Conservation (phyloP, 345 rosid species). For the Arabidopsis thaliana region TAIR10.1 NC_003076.8:7138001-7138500, state of each 20-base stretch:
- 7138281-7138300: constrained; percentile 68
- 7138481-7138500: constrained; percentile 19
- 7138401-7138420: constrained; percentile 36
- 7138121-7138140: background rate
- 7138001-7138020: constrained; percentile 77
- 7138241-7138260: constrained; percentile 87
- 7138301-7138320: constrained; percentile 87
- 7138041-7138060: constrained; percentile 68
- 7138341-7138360: constrained; percentile 72
- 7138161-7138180: constrained; percentile 53
- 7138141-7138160: constrained; percentile 27
- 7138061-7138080: background rate
- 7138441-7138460: background rate
- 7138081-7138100: background rate
- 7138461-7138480: background rate
- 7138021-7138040: constrained; percentile 77
- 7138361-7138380: constrained; percentile 52
- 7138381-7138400: constrained; percentile 23
- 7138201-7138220: constrained; percentile 78
- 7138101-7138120: constrained; percentile 4
- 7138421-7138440: constrained; percentile 29
- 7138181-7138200: constrained; percentile 92
- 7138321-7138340: constrained; percentile 76
- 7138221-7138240: constrained; percentile 75
- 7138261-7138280: constrained; percentile 66